Evolutionary conservation across 352 stramenopile genomes (phyloP).

Genomic region (Paralagenidium karlingii): DNA sequence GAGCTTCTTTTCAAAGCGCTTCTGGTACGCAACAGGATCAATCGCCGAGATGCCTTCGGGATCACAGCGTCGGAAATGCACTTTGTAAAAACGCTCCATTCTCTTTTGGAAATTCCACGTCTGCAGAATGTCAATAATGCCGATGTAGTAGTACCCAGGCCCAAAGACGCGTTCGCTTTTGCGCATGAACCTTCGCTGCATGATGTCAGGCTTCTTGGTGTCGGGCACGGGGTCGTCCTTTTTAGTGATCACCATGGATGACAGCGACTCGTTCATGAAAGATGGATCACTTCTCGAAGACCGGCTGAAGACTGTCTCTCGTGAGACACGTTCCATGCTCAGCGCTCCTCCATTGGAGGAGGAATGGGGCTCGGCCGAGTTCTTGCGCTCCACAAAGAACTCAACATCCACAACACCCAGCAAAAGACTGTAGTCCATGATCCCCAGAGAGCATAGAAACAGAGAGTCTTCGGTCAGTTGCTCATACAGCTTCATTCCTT

Average conservation of each 20-base stretch:
- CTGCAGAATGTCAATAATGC: conserved; percentile 86
- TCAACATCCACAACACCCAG: conserved; percentile 77
- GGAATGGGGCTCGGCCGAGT: background rate
- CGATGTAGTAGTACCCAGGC: conserved; percentile 81
- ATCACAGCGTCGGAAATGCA: conserved; percentile 51
- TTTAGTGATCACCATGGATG: no score
- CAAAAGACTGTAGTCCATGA: conserved; percentile 89
- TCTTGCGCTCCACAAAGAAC: conserved; percentile 41
- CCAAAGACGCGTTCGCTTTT: conserved; percentile 72
- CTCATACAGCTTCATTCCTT: conserved; percentile 46
- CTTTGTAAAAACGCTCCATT: conserved; percentile 76
- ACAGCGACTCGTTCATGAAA: background rate
- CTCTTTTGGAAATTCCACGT: conserved; percentile 77
- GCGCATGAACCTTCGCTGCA: conserved; percentile 22
- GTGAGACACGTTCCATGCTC: background rate
- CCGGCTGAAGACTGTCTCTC: no score
- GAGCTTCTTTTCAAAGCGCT: conserved; percentile 72
- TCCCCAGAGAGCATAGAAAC: conserved; percentile 61
- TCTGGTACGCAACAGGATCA: conserved; percentile 56
- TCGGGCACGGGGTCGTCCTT: background rate
- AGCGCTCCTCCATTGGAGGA: background rate
- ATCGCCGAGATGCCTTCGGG: conserved; percentile 74
- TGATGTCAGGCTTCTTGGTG: background rate
- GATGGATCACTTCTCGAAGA: no score
- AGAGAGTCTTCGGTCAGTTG: conserved; percentile 57